Percentiles rank a stretch among this genome's conserved stretches.
phyloP scores from a whole-genome alignment of 1,284 basidiomycete genomes.

The Ceratobasidium sp. region DNA sequence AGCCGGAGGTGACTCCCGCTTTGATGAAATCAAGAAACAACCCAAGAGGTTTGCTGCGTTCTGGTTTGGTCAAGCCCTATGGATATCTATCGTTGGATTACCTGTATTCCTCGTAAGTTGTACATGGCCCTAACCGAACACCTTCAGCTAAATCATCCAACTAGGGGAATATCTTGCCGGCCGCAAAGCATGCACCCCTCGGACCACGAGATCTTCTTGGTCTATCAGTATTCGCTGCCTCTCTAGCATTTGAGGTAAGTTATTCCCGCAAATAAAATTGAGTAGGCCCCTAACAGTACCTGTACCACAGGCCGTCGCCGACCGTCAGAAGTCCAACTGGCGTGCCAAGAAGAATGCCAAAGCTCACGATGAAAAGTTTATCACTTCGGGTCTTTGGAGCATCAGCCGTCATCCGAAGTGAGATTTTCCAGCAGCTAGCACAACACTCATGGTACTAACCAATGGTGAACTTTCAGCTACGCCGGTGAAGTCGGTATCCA shows the following conservation, averaged over 20 bases:
- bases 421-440: conserved; percentile 49
- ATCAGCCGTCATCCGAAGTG: conserved; percentile 83
- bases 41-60: conserved; percentile 39
- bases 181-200: conserved; percentile 69
- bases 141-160: conserved; percentile 33
- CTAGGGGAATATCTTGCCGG: conserved; percentile 72
- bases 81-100: conserved; percentile 45
- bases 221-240: conserved; percentile 69
- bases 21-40: conserved; percentile 48
- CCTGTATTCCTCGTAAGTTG: conserved; percentile 36
- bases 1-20: conserved; percentile 46
- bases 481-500: conserved; percentile 83
- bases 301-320: conserved; percentile 74
- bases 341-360: conserved; percentile 72
- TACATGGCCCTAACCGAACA: not conserved
- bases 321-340: conserved; percentile 80
- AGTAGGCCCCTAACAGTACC: conserved; percentile 54
- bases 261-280: not conserved
- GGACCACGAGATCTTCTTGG: conserved; percentile 70
- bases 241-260: conserved; percentile 51
- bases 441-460: conserved; percentile 13
- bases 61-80: conserved; percentile 47
- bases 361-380: conserved; percentile 81
- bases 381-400: conserved; percentile 78
- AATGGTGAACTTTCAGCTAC: conserved; percentile 62